Evolutionary conservation across 805 yeast genomes (phyloP).

Genomic region (Zygosaccharomyces kombuchaensis): DNA sequence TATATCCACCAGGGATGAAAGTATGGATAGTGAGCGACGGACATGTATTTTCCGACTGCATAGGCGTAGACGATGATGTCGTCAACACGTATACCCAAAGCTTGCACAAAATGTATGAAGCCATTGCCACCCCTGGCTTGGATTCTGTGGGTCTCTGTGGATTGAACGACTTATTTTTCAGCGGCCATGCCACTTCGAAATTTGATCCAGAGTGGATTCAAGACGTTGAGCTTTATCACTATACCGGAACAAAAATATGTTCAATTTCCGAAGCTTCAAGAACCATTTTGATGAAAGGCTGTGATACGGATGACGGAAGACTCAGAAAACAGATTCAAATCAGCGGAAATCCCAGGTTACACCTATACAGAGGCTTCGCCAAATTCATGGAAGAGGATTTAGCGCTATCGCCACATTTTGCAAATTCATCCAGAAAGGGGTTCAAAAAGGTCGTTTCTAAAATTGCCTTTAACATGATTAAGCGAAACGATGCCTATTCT

Average conservation of each 20-base stretch:
- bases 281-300: conserved; percentile 41
- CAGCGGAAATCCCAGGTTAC: conserved; percentile 51
- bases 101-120: conserved; percentile 42
- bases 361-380: conserved; percentile 53
- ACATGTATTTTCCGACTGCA: conserved; percentile 61
- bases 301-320: conserved; percentile 56
- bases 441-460: conserved; percentile 48
- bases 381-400: conserved; percentile 59
- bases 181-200: conserved; percentile 24
- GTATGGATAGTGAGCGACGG: conserved; percentile 60
- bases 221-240: conserved; percentile 33
- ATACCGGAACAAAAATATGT: conserved; percentile 39
- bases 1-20: conserved; percentile 54
- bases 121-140: conserved; percentile 31
- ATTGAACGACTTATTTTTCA: conserved; percentile 39
- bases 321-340: conserved; percentile 57
- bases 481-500: conserved; percentile 60
- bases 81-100: conserved; percentile 47
- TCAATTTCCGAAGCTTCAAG: conserved; percentile 39
- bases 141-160: conserved; percentile 41
- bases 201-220: conserved; percentile 32
- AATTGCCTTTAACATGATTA: conserved; percentile 62
- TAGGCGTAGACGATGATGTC: conserved; percentile 54
- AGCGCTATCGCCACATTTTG: conserved; percentile 39
- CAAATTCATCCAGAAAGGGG: conserved; percentile 41